A percentile compares a stretch with the other conserved stretches of the same genome.
phyloP scores from a whole-genome alignment of 2,329 filamentous ascomycete species.

The Penicillium sp. region DNA sequence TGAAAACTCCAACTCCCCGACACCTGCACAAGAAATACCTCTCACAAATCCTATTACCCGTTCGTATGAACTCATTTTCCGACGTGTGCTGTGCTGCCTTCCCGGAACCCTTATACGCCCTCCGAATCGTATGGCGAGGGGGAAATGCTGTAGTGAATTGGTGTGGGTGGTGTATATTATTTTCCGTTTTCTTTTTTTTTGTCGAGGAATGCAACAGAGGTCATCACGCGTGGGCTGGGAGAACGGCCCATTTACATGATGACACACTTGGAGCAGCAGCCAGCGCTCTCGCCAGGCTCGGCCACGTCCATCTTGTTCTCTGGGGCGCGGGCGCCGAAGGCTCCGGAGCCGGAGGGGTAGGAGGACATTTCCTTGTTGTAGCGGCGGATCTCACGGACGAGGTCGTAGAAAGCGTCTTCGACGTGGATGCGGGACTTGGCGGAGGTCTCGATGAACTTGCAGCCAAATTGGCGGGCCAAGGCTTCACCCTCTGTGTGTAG shows the following conservation, averaged over 20 bases:
- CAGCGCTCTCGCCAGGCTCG: conserved; percentile 52
- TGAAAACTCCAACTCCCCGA: not conserved
- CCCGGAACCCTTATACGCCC: conserved; percentile 5
- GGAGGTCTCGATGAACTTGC: conserved; percentile 99
- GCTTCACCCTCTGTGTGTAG: conserved; percentile 75
- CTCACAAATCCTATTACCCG: conserved; percentile 10
- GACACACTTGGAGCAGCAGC: conserved; percentile 84
- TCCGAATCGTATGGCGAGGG: conserved; percentile 25
- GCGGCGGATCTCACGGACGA: conserved; percentile 94
- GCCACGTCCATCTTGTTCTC: conserved; percentile 75
- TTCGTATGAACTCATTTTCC: conserved; percentile 12
- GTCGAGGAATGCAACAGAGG: not conserved
- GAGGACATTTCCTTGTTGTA: conserved; percentile 99
- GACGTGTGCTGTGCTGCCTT: conserved; percentile 5
- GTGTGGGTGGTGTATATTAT: not conserved
- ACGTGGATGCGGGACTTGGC: conserved; percentile 98
- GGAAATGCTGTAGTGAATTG: conserved; percentile 1
- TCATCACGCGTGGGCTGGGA: conserved; percentile 2
- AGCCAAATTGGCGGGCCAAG: conserved; percentile 82
- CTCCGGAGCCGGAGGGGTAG: conserved; percentile 69
- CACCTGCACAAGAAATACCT: not conserved
- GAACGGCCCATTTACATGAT: conserved; percentile 62
- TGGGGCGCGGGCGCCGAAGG: conserved; percentile 63
- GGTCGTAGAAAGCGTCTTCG: conserved; percentile 97
- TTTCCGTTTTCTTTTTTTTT: not conserved